Evolutionary conservation across 192 early-diverging fungal species (phyloP), one percentile per base, ranked within the genome.

Genomic region (Lobosporangium transversale): DNA sequence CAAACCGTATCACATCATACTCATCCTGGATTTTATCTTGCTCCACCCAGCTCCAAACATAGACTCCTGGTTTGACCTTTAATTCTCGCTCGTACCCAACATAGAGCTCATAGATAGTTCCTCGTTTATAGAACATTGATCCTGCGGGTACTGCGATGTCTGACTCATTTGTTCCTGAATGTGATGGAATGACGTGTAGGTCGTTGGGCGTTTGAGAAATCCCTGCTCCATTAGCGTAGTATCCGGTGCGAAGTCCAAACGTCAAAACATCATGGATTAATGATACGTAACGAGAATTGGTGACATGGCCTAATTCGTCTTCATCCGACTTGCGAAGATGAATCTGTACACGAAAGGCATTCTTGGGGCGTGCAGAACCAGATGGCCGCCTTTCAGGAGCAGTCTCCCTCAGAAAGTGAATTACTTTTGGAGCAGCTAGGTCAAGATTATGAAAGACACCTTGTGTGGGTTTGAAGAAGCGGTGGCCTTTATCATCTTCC

Each of bases 41-140:
- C 53, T 76, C 73, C 23, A 76, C 65, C 73, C 73, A 76, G 31
- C 53, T 76, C 73, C 73, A 76, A 42, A 76, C 65, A 45, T 62
- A 62, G 9, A 67, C 64, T 7, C 35, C 64, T 5, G 73, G 73
- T 48, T 67, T 61, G 30, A 76, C 73, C 59, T 76, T 76, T 12
- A 76, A 59, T 48, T 76, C 73, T 12, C 64, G 31, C 53, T 76
- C 73, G 35, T 67, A 76, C 14, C 73, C 73, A 2, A 66, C 63
- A 50, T 62, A 76, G 11, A 76, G 35, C 53, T 76, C 73, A 21
- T 40, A 50, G 20, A 76, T 42, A 27, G 53, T 43, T 1, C 57
- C 64, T 12, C 53, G 20, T 37, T 76, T 76, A 40, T 62, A 76
- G 36, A 58, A 76, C 14, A 30, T 11, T 0, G 73, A 66, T 32